Conservation (phyloP, 768 basidiomycete species). For the Tricholomella constricta region DNA sequence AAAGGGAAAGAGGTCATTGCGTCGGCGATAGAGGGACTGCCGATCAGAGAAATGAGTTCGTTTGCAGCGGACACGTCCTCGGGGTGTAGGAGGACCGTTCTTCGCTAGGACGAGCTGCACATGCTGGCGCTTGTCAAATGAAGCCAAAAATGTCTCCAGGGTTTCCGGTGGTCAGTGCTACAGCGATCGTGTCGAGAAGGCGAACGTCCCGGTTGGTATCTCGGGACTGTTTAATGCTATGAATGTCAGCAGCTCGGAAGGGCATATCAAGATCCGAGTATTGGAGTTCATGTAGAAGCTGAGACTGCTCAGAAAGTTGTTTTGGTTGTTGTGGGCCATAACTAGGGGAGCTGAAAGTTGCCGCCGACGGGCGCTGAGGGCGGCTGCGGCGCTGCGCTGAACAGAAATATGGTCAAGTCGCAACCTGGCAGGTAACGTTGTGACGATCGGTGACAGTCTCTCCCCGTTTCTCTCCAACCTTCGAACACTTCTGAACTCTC, state of each 20-base stretch:
- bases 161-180: constrained; percentile 8
- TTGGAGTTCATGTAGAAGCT: not conserved
- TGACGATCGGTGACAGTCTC: no score
- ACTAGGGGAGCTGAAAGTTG: no score
- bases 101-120: constrained; percentile 19
- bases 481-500: no score
- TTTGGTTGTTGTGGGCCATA: not conserved
- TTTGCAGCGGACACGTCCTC: constrained; percentile 3
- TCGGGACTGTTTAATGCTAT: no score
- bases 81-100: constrained; percentile 6
- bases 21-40: not conserved
- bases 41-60: constrained; percentile 1
- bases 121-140: constrained; percentile 13
- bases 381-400: no score
- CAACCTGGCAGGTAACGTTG: no score
- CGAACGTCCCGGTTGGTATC: no score
- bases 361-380: no score
- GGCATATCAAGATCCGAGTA: not conserved
- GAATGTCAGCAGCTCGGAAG: not conserved
- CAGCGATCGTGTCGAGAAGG: constrained; percentile 13
- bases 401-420: no score
- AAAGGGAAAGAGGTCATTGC: not conserved
- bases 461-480: no score
- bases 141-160: constrained; percentile 22
- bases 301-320: not conserved